These are phyloP conservation scores for Solanum tarapatanum DNA, from an alignment of 257 asterid species.

Conservation along the genomic window DNA sequence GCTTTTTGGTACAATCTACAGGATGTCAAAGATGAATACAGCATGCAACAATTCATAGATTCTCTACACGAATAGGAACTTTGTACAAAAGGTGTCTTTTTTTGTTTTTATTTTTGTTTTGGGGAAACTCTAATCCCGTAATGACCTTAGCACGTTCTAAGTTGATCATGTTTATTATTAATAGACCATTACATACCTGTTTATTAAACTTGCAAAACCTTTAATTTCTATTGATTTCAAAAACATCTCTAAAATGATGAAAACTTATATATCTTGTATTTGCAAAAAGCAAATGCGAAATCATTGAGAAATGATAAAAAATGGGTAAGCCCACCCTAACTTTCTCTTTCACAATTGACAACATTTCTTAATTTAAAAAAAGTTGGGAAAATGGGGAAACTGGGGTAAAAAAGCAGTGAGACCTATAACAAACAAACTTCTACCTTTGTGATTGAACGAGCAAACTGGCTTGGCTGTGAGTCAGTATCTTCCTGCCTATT, in stretches of 20 bases:
- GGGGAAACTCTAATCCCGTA: background rate
- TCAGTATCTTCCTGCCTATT: slow-evolving; percentile 69
- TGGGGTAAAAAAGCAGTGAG: background rate
- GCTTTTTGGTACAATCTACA: background rate
- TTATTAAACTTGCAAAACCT: background rate
- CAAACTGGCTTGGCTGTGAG: slow-evolving; percentile 90
- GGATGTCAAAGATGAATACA: background rate
- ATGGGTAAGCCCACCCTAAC: background rate
- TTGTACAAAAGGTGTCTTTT: background rate
- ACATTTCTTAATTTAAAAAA: background rate
- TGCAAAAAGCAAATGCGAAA: background rate
- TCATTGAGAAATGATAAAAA: background rate
- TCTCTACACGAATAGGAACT: background rate
- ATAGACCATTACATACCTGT: background rate
- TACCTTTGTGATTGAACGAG: slow-evolving; percentile 84
- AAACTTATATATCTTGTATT: background rate
- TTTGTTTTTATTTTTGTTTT: background rate
- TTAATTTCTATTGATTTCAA: background rate
- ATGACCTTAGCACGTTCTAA: background rate
- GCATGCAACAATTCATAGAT: background rate
- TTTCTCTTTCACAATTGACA: background rate
- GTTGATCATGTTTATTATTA: background rate
- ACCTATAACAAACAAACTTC: background rate
- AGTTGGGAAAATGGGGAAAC: background rate
- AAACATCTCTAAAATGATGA: background rate